Conservation (phyloP, 148 eudicot species). For the Dianthus caryophyllus region DNA sequence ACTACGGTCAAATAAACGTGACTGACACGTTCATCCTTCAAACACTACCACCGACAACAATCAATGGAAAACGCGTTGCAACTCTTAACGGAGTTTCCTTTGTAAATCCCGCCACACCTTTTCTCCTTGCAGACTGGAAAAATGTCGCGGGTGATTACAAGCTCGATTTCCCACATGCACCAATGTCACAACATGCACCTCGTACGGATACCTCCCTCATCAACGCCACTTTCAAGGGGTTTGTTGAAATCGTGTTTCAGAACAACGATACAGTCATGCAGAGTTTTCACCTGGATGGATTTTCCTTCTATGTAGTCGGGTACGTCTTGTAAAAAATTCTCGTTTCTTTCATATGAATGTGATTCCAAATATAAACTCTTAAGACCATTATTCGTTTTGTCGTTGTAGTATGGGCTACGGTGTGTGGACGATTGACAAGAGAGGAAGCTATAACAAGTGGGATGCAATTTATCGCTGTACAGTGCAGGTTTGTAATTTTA, state of each 20-base stretch:
- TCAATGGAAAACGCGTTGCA: slow-evolving; percentile 59
- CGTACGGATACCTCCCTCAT: slow-evolving; percentile 57
- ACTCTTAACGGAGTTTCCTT: slow-evolving; percentile 82
- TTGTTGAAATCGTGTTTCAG: slow-evolving; percentile 71
- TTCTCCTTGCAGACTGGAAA: slow-evolving; percentile 72
- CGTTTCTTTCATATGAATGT: background rate
- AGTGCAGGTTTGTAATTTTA: slow-evolving; percentile 49
- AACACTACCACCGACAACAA: slow-evolving; percentile 56
- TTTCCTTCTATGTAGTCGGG: slow-evolving; percentile 94
- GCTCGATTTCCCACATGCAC: slow-evolving; percentile 60
- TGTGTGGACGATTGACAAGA: slow-evolving; percentile 68
- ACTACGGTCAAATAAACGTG: slow-evolving; percentile 74
- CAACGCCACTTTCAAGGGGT: slow-evolving; percentile 76
- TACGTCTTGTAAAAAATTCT: slow-evolving; percentile 22
- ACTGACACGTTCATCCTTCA: slow-evolving; percentile 50
- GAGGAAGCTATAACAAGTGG: slow-evolving; percentile 72
- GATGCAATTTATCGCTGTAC: slow-evolving; percentile 85
- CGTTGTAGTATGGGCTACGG: slow-evolving; percentile 75
- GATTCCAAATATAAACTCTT: background rate
- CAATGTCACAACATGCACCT: slow-evolving; percentile 41
- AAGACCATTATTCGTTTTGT: slow-evolving; percentile 12
- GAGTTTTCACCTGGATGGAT: slow-evolving; percentile 87
- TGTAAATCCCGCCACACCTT: slow-evolving; percentile 71
- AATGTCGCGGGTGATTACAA: slow-evolving; percentile 67
- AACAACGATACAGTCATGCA: slow-evolving; percentile 87